Conservation (phyloP, 331 rosid genomes). For the Ulmus americana region DNA sequence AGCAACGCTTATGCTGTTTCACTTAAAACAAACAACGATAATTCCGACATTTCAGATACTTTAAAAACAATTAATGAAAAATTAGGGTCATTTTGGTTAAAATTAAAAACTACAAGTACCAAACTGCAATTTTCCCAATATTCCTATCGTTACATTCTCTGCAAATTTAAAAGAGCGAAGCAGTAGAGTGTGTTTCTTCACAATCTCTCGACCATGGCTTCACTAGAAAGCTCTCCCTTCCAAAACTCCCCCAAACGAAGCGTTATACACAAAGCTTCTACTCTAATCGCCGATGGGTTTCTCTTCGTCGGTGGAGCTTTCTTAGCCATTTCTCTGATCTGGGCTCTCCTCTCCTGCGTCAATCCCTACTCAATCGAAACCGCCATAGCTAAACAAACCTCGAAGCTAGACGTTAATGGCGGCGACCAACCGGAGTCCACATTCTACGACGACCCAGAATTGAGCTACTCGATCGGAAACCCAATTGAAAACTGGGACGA, state of each 20-base stretch:
- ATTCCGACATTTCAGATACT: too few species aligned
- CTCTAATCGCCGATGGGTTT: slow-evolving; percentile 51
- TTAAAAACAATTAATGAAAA: too few species aligned
- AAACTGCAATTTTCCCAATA: too few species aligned
- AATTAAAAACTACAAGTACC: too few species aligned
- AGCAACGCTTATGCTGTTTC: too few species aligned
- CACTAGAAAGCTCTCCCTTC: slow-evolving; percentile 26
- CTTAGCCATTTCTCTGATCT: slow-evolving; percentile 50
- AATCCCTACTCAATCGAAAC: slow-evolving; percentile 1
- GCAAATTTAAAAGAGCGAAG: too few species aligned
- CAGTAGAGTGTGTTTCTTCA: too few species aligned
- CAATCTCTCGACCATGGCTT: slow-evolving; percentile 31
- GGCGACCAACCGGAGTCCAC: slow-evolving; percentile 29
- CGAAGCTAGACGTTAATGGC: neutral
- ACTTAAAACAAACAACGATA: too few species aligned
- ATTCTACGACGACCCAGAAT: slow-evolving; percentile 63
- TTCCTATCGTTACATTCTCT: too few species aligned
- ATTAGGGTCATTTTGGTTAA: too few species aligned
- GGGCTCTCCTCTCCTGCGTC: slow-evolving; percentile 46
- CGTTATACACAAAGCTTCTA: slow-evolving; percentile 1
- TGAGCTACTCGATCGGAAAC: slow-evolving; percentile 45
- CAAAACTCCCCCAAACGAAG: slow-evolving; percentile 4
- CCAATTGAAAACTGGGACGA: slow-evolving; percentile 59
- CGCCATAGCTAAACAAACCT: slow-evolving; percentile 22
- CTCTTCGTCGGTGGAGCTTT: slow-evolving; percentile 74